A percentile compares a stretch with the other conserved stretches of the same genome.
These are phyloP conservation scores for Hypoxylon rubiginosum DNA, from an alignment of 2,329 filamentous ascomycete genomes.

Conservation along the genomic window DNA sequence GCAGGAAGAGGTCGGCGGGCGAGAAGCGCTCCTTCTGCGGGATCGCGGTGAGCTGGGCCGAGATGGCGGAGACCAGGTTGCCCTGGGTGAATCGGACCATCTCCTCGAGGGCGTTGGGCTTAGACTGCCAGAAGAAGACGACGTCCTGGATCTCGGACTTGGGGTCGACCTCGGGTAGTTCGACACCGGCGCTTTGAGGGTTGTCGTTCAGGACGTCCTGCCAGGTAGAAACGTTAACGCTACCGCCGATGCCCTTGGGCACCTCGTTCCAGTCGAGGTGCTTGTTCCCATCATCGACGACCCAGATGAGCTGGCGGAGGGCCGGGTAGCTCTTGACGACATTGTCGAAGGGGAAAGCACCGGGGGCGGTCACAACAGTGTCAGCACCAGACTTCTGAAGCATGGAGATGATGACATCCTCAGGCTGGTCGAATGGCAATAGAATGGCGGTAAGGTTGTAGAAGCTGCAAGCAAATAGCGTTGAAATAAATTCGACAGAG, in stretches of 20 bases:
- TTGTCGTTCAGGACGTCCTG: conserved; percentile 86
- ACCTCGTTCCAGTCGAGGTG: conserved; percentile 97
- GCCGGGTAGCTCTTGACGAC: conserved; percentile 77
- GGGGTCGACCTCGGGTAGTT: conserved; percentile 74
- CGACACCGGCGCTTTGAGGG: conserved; percentile 67
- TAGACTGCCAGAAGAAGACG: conserved; percentile 76
- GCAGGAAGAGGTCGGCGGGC: conserved; percentile 83
- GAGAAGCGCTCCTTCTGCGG: conserved; percentile 81
- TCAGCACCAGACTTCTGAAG: conserved; percentile 82
- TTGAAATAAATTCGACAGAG: conserved; percentile 86
- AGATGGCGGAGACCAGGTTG: conserved; percentile 90
- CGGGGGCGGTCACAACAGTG: conserved; percentile 85
- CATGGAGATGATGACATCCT: conserved; percentile 77
- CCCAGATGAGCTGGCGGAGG: conserved; percentile 87
- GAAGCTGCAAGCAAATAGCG: conserved; percentile 90
- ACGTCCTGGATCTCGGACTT: conserved; percentile 67
- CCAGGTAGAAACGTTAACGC: conserved; percentile 89
- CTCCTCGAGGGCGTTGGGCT: conserved; percentile 68
- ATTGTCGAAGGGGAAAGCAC: conserved; percentile 83
- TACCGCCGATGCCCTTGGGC: conserved; percentile 80
- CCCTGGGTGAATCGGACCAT: conserved; percentile 85
- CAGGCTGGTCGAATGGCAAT: conserved; percentile 83
- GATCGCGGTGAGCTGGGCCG: conserved; percentile 80
- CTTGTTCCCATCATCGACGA: conserved; percentile 88
- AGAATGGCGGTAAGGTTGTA: conserved; percentile 88